phyloP scores from a whole-genome alignment of 177 flowering plant genomes.

The Vitis hybrid region DNA sequence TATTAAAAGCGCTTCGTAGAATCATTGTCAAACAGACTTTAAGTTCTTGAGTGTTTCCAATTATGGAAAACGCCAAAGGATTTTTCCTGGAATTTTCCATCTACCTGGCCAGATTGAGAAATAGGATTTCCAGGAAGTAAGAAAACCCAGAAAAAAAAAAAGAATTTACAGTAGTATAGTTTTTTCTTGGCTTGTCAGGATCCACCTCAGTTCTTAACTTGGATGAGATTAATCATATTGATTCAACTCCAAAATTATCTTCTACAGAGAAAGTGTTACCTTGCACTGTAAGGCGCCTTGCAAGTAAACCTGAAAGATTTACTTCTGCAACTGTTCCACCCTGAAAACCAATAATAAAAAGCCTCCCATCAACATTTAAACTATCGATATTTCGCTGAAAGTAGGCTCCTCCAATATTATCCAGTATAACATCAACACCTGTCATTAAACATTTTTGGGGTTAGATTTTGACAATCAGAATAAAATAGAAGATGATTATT shows the following conservation, averaged over 20 bases:
- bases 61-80: no score
- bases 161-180: no score
- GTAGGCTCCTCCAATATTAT: slow-evolving; percentile 78
- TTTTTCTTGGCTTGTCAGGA: no score
- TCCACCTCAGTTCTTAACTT: background rate
- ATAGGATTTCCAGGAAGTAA: no score
- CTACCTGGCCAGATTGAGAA: no score
- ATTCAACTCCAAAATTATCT: background rate
- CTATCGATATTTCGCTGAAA: slow-evolving; percentile 76
- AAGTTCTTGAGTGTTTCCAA: no score
- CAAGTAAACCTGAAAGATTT: slow-evolving; percentile 55
- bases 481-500: no score
- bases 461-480: background rate
- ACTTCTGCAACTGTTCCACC: slow-evolving; percentile 65
- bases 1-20: no score
- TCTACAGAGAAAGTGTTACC: slow-evolving; percentile 34
- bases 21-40: no score
- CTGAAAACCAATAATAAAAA: slow-evolving; percentile 71
- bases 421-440: slow-evolving; percentile 95
- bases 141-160: no score
- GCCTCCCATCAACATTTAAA: slow-evolving; percentile 82
- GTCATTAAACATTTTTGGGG: slow-evolving; percentile 17
- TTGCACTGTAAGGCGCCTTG: slow-evolving; percentile 87
- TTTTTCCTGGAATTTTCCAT: no score
- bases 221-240: background rate